A percentile compares a stretch with the other conserved stretches of the same genome.
Conservation (phyloP, 2,329 filamentous ascomycete genomes). For the Colletotrichum eleusines region DNA sequence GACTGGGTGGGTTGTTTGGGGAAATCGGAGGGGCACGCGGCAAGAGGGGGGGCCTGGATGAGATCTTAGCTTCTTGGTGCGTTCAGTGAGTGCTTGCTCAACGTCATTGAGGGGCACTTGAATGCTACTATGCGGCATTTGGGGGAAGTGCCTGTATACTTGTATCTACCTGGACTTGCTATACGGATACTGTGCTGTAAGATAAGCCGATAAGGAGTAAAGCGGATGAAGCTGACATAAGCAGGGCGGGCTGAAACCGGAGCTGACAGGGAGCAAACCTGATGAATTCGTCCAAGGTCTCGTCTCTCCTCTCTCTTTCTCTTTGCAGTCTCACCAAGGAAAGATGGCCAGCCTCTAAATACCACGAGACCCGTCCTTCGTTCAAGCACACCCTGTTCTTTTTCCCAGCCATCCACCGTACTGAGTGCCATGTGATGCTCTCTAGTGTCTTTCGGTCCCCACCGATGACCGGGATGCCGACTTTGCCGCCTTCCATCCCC, state of each 20-base stretch:
- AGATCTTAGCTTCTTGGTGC: constrained; percentile 28
- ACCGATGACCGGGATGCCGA: constrained; percentile 18
- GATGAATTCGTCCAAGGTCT: neutral
- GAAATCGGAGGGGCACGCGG: constrained; percentile 25
- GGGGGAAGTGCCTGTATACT: neutral
- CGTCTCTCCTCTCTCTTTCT: neutral
- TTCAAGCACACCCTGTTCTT: constrained; percentile 24
- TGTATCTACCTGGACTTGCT: neutral
- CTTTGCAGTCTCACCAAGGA: constrained; percentile 16
- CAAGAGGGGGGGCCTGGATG: constrained; percentile 9
- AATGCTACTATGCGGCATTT: neutral
- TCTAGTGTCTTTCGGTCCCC: constrained; percentile 29
- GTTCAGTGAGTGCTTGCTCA: neutral
- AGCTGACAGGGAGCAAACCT: constrained; percentile 19
- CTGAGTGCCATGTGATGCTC: constrained; percentile 29
- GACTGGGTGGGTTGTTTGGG: neutral
- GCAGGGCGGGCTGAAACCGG: constrained; percentile 37
- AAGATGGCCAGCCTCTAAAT: neutral
- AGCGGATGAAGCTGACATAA: constrained; percentile 26
- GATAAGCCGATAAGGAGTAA: constrained; percentile 9
- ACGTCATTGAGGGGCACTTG: constrained; percentile 22
- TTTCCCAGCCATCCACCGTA: constrained; percentile 22
- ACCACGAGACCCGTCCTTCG: neutral
- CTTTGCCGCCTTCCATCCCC: neutral
- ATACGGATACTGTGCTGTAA: too few relatives aligned